Percentiles rank a stretch among this genome's conserved stretches.
Evolutionary conservation across 2,329 filamentous ascomycete genomes (phyloP).

Genomic region (Xylariaceae sp.): DNA sequence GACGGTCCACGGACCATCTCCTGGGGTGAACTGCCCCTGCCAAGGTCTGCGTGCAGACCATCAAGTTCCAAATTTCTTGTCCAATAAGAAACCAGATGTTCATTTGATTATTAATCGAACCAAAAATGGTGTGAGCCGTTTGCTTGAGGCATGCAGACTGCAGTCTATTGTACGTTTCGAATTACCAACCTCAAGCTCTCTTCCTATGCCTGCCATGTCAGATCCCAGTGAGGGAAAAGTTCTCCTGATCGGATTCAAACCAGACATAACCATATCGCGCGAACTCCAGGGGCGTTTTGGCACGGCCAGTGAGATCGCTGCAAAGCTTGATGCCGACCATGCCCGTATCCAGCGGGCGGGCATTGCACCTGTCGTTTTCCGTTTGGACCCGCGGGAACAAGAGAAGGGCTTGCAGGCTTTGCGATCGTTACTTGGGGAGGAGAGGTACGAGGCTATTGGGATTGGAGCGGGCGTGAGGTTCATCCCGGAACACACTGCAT

Average conservation of each 20-base stretch:
- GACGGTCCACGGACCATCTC: neutral
- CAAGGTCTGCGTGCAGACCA: too few species aligned
- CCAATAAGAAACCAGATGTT: too few species aligned
- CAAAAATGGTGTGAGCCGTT: too few species aligned
- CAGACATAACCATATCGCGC: conserved; percentile 5
- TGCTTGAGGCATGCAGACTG: too few species aligned
- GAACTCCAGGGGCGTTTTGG: conserved; percentile 10
- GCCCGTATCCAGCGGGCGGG: conserved; percentile 12
- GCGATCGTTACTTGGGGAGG: conserved; percentile 5
- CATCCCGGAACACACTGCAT: conserved; percentile 8
- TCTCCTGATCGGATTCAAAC: conserved; percentile 9
- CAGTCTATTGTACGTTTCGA: too few species aligned
- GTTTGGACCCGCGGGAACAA: conserved; percentile 5
- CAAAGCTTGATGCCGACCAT: conserved; percentile 8
- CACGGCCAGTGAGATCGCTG: conserved; percentile 9
- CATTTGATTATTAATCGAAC: too few species aligned
- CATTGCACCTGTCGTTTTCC: conserved; percentile 5
- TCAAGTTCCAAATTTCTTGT: too few species aligned
- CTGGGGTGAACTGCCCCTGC: too few species aligned
- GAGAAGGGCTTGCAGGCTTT: conserved; percentile 8
- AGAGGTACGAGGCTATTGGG: conserved; percentile 16
- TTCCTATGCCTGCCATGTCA: conserved; percentile 8
- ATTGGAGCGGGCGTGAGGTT: conserved; percentile 18
- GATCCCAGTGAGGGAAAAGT: conserved; percentile 5
- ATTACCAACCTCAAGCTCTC: neutral